phyloP scores from a whole-genome alignment of 2,329 filamentous ascomycete species.

The Cladosporium velox region DNA sequence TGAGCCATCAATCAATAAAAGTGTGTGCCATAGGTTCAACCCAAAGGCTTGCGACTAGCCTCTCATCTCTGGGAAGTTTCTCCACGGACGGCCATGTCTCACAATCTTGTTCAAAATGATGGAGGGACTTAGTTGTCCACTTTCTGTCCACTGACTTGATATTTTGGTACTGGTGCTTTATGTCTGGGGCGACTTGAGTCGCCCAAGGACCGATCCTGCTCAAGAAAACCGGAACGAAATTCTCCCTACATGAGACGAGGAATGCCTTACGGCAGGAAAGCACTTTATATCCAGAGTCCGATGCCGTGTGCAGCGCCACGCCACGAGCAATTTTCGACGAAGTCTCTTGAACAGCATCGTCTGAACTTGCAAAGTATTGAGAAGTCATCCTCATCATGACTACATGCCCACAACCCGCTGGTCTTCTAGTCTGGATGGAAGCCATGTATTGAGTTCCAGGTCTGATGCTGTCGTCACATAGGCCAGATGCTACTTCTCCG shows the following conservation, averaged over 20 bases:
- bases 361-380: not conserved
- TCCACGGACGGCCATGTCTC: not conserved
- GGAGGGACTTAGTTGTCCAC: not conserved
- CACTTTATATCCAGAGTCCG: not conserved
- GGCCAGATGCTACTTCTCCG: not conserved
- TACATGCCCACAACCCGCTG: not conserved
- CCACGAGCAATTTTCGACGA: not conserved
- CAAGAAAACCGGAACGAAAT: not conserved
- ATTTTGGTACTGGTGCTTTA: not conserved
- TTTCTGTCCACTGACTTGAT: not conserved
- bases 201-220: not conserved
- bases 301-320: not conserved
- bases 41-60: not conserved
- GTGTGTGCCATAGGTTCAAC: not conserved
- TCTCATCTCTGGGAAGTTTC: not conserved
- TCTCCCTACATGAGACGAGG: not conserved
- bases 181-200: not conserved
- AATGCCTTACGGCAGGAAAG: not conserved
- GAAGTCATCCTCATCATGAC: not conserved
- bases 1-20: not conserved
- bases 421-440: not conserved
- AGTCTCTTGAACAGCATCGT: not conserved
- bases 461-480: not conserved
- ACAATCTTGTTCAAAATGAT: not conserved
- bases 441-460: not conserved